Evolutionary conservation across 441 rosid genomes (phyloP).

Genomic region (Syzygium syzygioides): DNA sequence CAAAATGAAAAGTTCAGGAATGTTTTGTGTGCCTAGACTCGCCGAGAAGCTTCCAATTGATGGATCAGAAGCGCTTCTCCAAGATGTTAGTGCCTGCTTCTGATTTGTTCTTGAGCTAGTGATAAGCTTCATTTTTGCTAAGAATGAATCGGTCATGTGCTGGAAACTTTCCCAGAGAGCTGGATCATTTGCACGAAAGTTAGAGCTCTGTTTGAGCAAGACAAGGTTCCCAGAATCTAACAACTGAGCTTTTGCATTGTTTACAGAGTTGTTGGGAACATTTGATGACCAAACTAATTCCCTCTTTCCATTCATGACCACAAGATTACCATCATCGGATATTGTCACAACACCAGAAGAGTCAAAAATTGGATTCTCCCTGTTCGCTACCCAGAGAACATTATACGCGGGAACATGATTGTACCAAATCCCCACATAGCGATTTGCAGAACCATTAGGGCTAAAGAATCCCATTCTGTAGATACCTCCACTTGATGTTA

Average conservation of each 20-base stretch:
- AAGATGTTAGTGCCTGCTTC: no score
- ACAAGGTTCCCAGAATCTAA: no score
- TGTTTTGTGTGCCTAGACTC: no score
- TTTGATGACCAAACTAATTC: neutral
- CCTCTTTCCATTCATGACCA: neutral
- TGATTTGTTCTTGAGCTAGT: no score
- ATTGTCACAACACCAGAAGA: neutral
- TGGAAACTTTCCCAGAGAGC: neutral
- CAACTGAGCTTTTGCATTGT: no score
- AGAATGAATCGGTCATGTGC: neutral
- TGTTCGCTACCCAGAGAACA: neutral
- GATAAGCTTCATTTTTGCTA: neutral
- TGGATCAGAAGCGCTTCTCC: no score
- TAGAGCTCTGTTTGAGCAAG: no score
- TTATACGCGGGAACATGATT: neutral
- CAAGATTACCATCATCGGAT: neutral
- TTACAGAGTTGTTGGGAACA: neutral
- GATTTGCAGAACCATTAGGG: neutral
- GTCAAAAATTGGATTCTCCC: neutral
- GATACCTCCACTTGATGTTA: neutral
- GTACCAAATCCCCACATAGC: neutral
- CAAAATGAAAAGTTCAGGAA: no score
- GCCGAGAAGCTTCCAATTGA: neutral
- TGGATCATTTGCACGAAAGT: no score
- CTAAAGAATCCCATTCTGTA: neutral